Evolutionary conservation across 331 rosid genomes (phyloP), one percentile per base, ranked within the genome.

Genomic region (Spiraea crenata): DNA sequence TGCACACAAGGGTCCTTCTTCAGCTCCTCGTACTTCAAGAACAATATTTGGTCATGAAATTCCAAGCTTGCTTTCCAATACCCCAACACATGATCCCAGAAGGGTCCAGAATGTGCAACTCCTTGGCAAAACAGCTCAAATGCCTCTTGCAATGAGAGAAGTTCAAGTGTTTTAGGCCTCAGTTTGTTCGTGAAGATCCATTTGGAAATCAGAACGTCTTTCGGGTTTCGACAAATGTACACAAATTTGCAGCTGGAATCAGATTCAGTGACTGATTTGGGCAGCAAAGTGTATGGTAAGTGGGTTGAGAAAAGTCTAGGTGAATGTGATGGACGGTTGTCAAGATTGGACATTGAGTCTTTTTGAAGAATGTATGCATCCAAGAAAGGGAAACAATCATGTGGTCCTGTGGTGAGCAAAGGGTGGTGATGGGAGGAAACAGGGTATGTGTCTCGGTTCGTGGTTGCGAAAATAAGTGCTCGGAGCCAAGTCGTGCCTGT

Each of bases 61-160:
- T 66, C 14, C 6, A 9, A 49, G 42, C 71, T 66, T 34, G 42
- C 47, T 31, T 66, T 66, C 71, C 58, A 16, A 38, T 49, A 66
- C 16, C 57, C 71, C 12, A 66, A 50, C 19, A 16, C 71, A 66
- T 66, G 71, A 6, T 66, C 46, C 25, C 42, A 49, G 6, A 48
- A 66, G 15, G 71, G 47, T 7, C 46, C 71, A 49, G 3, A 31
- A 31, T 66, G 58, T 16, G 46, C 48, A 8, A 16, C 59, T 15
- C 59, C 59, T 15, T 38, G 35, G 34, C 71, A 48, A 4, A 66
- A 66, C n/a, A 48, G 40, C n/a, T 66, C 71, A 25, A 14, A 66
- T 38, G 71, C 71, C 49, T 48, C 45, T 39, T 65, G 20, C 25
- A 65, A 17, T 3, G 54, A 31, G 56, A 6, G 56, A 11, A 31